phyloP scores from a whole-genome alignment of 2,329 filamentous ascomycete species.

The Fusarium sp. region DNA sequence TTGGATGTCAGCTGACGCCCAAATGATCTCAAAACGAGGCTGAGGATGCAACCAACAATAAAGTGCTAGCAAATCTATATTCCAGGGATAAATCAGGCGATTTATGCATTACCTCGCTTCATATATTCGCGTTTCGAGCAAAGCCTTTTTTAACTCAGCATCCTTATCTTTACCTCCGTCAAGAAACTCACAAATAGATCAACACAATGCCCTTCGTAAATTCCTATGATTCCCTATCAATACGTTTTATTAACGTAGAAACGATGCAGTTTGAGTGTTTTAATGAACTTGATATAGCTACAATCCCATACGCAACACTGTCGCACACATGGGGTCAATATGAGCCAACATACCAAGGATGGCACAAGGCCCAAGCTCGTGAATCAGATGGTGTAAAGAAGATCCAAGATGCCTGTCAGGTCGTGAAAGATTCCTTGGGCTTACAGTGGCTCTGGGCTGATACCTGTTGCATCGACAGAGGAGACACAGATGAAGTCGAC shows the following conservation, averaged over 20 bases:
- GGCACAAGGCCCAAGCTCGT: too few species aligned
- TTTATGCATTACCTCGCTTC: slow-evolving; percentile 7
- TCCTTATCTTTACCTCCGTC: not conserved
- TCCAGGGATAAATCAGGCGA: not conserved
- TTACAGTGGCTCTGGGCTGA: not conserved
- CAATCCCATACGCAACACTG: not conserved
- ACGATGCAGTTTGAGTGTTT: not conserved
- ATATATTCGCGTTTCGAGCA: fast-evolving
- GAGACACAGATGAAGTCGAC: not conserved
- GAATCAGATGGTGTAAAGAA: not conserved
- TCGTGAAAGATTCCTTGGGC: not conserved
- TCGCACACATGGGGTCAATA: not conserved
- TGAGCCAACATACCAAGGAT: not conserved
- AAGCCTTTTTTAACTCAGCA: not conserved
- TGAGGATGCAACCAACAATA: slow-evolving; percentile 1
- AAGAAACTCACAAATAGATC: too few species aligned
- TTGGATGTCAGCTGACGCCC: not conserved
- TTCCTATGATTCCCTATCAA: too few species aligned
- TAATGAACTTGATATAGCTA: not conserved
- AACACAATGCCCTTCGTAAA: too few species aligned
- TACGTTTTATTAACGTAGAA: not conserved
- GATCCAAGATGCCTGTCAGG: not conserved
- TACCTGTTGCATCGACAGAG: not conserved
- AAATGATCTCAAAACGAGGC: not conserved
- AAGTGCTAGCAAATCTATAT: not conserved